A percentile compares a stretch with the other conserved stretches of the same genome.
phyloP scores from a whole-genome alignment of 2,329 filamentous ascomycete species.

The Aspergillus luchuensis region DNA sequence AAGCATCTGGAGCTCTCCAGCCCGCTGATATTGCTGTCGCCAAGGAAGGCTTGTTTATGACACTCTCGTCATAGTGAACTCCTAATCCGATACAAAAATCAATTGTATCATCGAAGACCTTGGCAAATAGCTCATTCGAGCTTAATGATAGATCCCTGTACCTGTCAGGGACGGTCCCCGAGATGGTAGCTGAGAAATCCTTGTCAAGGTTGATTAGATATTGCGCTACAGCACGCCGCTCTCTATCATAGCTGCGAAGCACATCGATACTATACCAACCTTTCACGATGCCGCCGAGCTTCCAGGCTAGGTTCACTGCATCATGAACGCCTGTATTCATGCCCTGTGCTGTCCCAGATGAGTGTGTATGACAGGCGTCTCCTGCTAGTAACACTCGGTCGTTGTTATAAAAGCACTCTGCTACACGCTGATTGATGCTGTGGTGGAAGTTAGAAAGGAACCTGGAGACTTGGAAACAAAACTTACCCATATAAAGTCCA shows the following conservation, averaged over 20 bases:
- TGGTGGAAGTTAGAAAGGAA: neutral
- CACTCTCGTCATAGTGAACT: conserved; percentile 25
- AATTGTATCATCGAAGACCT: conserved; percentile 26
- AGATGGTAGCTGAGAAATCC: conserved; percentile 20
- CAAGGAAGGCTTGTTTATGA: conserved; percentile 10
- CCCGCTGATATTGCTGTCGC: conserved; percentile 7
- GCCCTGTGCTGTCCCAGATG: conserved; percentile 55
- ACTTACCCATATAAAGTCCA: conserved; percentile 27
- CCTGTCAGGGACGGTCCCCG: conserved; percentile 20
- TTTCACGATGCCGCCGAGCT: conserved; percentile 48
- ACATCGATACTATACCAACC: conserved; percentile 21
- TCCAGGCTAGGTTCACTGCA: conserved; percentile 57
- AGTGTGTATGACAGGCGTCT: conserved; percentile 55
- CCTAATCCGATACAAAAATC: conserved; percentile 32
- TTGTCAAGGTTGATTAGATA: conserved; percentile 38
- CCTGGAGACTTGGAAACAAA: neutral
- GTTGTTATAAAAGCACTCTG: conserved; percentile 41
- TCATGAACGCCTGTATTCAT: conserved; percentile 58
- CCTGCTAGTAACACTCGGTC: conserved; percentile 49
- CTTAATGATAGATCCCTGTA: conserved; percentile 18
- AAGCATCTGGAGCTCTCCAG: conserved; percentile 10
- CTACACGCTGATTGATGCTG: conserved; percentile 44
- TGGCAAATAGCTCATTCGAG: conserved; percentile 27
- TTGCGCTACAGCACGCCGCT: conserved; percentile 33
- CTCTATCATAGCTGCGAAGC: conserved; percentile 32